A percentile compares a stretch with the other conserved stretches of the same genome.
Evolutionary conservation across 108 stramenopile species (phyloP).

Genomic region (Aureococcus anophagefferens): DNA sequence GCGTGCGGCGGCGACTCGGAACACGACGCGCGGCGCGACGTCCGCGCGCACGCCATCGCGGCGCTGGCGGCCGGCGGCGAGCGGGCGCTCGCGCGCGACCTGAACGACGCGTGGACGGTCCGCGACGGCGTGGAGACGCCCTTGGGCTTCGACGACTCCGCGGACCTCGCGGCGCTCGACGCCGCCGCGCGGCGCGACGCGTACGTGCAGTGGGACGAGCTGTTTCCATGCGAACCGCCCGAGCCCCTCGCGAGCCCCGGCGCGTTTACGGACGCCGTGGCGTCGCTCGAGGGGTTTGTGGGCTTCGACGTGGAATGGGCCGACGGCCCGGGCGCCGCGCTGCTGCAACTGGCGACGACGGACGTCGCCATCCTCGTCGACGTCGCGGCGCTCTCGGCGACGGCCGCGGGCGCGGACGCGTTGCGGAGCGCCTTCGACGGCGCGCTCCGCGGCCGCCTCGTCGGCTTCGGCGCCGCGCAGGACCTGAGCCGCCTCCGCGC

Average conservation of each 20-base stretch:
- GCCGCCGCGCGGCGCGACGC: constrained; percentile 30
- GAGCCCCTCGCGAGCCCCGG: too few relatives aligned
- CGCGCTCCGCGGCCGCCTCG: constrained; percentile 42
- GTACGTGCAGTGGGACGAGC: constrained; percentile 64
- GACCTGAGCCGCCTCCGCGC: constrained; percentile 52
- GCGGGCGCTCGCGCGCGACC: constrained; percentile 37
- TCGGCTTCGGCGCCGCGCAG: constrained; percentile 59
- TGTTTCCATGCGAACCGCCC: constrained; percentile 36
- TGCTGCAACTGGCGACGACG: constrained; percentile 46
- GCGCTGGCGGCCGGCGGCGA: constrained; percentile 41
- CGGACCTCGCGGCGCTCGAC: constrained; percentile 36
- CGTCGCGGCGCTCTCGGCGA: constrained; percentile 48
- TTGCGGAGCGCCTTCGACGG: constrained; percentile 10
- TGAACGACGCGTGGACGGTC: constrained; percentile 4
- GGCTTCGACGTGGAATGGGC: constrained; percentile 68
- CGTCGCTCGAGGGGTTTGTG: background rate
- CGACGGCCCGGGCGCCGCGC: constrained; percentile 39
- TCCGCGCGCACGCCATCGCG: constrained; percentile 47
- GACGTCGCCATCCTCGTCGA: constrained; percentile 50
- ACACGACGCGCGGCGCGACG: constrained; percentile 25
- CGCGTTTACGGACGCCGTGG: too few relatives aligned
- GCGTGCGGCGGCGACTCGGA: constrained; percentile 28
- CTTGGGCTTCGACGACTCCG: constrained; percentile 48
- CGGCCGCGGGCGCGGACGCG: constrained; percentile 45
- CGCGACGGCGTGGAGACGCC: too few relatives aligned